Base-by-base conservation (phyloP, 805 yeast species). In the Cyberlindnera samutprakarnensis region DNA sequence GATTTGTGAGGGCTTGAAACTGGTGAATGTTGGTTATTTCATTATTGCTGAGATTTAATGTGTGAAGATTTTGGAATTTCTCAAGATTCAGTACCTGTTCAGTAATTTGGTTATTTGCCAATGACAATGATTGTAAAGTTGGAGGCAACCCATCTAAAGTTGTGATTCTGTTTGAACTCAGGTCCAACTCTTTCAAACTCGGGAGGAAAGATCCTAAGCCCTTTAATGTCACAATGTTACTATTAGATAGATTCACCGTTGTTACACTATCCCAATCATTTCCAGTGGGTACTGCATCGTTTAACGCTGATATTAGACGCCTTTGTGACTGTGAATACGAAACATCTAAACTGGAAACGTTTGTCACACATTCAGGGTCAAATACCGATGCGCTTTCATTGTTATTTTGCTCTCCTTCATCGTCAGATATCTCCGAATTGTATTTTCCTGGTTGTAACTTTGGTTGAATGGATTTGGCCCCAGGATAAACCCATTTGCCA, bases 291-390 rank as follows among this genome's bases (percentile, higher is more conserved):
- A 67, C 39, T 3, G 47, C 50, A 27, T 62, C 68, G 0, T 70
- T 67, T 4, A 70, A 53, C 2, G 61, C 53, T 1, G 68, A 51
- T 5, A 70, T 64, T 29, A 71, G 39, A 6, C 48, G 51, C 31
- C 52, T 63, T 36, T 59, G 61, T 0, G 67, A 61, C 36, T 64
- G 64, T 2, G 72, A 58, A 40, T 70, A 71, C 1, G 73, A 61
- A 6, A 65, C 33, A 24, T 69, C 68, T 10, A 68, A 32, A 18
- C 64, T 64, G 3, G 72, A 64, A 3, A 61, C 43, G 14, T 57
- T 56, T 0, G 75, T 69, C 2, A 67, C 64, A 4, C 48, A 45
- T 16, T 35, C 19, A 20, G 30, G 33, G 23, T 46, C 43, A 7
- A 41, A 37, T 7, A 41, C 27, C 2, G 39, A 33, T 7, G 8